Conservation (phyloP, 345 rosid species). For the Ceriops decandra region DNA sequence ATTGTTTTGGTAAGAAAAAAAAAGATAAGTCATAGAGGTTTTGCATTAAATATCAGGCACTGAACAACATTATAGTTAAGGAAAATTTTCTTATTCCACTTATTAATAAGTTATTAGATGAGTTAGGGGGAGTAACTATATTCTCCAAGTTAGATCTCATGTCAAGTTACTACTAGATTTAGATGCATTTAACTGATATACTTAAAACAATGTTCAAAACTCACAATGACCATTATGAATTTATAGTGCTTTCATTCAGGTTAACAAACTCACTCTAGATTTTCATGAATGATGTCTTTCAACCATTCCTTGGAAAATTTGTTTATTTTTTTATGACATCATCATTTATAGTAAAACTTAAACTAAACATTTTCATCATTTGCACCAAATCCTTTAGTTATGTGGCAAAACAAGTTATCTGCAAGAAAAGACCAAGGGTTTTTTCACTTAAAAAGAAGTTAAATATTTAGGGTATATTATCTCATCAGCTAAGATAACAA, state of each 20-base stretch:
- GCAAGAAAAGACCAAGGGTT: not conserved
- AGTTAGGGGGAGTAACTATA: not conserved
- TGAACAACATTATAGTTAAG: not conserved
- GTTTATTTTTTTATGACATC: not conserved
- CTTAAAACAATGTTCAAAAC: not conserved
- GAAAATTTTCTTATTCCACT: not conserved
- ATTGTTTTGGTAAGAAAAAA: no score
- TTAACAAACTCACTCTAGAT: not conserved
- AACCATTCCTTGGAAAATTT: not conserved
- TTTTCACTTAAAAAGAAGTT: not conserved
- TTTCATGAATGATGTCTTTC: not conserved
- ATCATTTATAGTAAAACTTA: not conserved
- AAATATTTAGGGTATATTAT: not conserved
- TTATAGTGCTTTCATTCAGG: not conserved
- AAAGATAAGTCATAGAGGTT: not conserved
- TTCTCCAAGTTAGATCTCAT: not conserved
- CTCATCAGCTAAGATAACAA: rapidly evolving
- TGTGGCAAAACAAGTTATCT: not conserved
- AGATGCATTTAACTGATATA: not conserved
- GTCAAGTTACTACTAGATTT: no score
- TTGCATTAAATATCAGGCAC: not conserved
- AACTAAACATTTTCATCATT: not conserved
- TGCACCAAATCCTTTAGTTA: not conserved
- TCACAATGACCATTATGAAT: no score
- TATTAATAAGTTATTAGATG: not conserved